Conservation (phyloP, 2,329 filamentous ascomycete genomes). For the Xylariaceae sp. region DNA sequence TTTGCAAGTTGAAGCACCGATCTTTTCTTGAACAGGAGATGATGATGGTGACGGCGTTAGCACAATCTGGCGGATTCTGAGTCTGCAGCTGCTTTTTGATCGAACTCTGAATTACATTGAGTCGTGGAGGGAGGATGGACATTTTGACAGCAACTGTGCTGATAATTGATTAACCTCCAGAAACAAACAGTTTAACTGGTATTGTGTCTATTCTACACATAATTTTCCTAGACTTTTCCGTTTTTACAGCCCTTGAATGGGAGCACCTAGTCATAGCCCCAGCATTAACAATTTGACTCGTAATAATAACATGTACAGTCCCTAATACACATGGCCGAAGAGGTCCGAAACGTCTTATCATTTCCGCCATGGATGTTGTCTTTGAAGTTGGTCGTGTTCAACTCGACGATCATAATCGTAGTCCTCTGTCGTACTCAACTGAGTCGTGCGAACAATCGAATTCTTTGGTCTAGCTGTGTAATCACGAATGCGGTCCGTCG, state of each 20-base stretch:
- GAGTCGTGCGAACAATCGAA: conserved; percentile 35
- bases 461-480: conserved; percentile 20
- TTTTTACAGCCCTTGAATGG: too few species aligned
- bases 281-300: background rate
- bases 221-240: too few species aligned
- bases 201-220: background rate
- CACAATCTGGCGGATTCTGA: too few species aligned
- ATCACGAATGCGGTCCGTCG: conserved; percentile 34
- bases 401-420: conserved; percentile 25
- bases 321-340: background rate
- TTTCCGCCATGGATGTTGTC: conserved; percentile 28
- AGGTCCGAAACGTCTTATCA: background rate
- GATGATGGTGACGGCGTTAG: too few species aligned
- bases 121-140: too few species aligned
- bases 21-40: too few species aligned
- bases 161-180: too few species aligned
- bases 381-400: conserved; percentile 20
- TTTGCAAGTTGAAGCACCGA: too few species aligned
- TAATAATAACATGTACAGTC: background rate
- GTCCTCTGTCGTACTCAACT: conserved; percentile 26
- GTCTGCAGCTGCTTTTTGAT: too few species aligned
- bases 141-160: too few species aligned
- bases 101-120: too few species aligned
- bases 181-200: background rate
- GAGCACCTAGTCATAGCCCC: background rate